Base-by-base conservation (phyloP, 2,329 filamentous ascomycete species). In the Alternaria gansuensis region DNA sequence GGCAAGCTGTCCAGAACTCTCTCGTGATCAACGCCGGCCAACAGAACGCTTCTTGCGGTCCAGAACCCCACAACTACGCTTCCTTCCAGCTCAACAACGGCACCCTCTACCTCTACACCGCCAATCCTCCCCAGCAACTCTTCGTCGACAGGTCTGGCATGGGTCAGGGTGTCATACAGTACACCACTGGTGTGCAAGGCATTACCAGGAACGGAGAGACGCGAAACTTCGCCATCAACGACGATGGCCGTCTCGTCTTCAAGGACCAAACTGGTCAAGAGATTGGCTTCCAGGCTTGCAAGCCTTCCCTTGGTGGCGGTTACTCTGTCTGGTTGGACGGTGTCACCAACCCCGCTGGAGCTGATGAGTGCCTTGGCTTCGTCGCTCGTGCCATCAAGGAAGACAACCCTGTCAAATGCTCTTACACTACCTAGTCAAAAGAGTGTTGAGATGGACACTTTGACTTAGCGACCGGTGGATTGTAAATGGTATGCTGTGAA, bases 91-190 rank as follows among this genome's bases (percentile, higher is more conserved):
- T 87, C 65, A 51, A 79, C 39, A 76, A 83, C 45, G 60, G 57
- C 60, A 77, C 77, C 43, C 79, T 73, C 13, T 81, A 73, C 70
- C 80, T 88, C 31, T 86, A 82, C 74, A 80, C 79, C 33, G 63
- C 68, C 26, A 75, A 76, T 23, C 77, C 74, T 4, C 74, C 76
- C 3, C 86, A 88, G 77, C 75, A 82, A 66, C 58, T 84, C 50
- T 87, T 69, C 62, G 82, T 82, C 39, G 85, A 88, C 72, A 82
- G 82, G 43, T 85, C 83, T 44, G 85, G 84, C 68, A 86, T 87
- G 84, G 85, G 83, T 82, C 81, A 68, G 59, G 86, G 86, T 50
- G 75, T 78, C 23, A 67, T 87, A 40, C 80, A 81, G 40, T 88
- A 85, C 77, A 80, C 80, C 33, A 84, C 81, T 4, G 82, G 82